A percentile compares a stretch with the other conserved stretches of the same genome.
Evolutionary conservation across 129 eudicot species (phyloP).

Genomic region (Mikania micrantha): DNA sequence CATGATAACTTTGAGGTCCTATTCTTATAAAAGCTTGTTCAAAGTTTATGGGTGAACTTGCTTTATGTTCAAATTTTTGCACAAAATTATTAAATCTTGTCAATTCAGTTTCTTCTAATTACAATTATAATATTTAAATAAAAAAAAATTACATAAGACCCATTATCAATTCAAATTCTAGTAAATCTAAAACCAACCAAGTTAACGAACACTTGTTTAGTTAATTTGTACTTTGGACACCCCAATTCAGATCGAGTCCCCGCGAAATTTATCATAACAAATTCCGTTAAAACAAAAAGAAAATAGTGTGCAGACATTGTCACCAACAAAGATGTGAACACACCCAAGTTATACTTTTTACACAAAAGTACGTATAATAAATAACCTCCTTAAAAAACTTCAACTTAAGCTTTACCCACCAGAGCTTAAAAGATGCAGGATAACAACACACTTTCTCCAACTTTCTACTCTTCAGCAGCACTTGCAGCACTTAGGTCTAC

Average conservation of each 20-base stretch:
- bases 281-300: background rate
- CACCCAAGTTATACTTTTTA: constrained; percentile 20
- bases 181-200: too few species aligned
- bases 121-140: too few species aligned
- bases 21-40: too few species aligned
- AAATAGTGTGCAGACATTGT: background rate
- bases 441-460: constrained; percentile 8
- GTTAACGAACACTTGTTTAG: too few species aligned
- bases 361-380: constrained; percentile 21
- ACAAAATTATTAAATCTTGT: too few species aligned
- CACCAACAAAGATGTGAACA: constrained; percentile 7
- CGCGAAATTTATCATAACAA: background rate
- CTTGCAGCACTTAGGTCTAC: constrained; percentile 95
- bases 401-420: constrained; percentile 18
- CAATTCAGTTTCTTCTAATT: too few species aligned
- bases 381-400: constrained; percentile 17
- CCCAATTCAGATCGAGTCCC: background rate
- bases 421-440: background rate
- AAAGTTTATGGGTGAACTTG: too few species aligned
- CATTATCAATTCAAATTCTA: too few species aligned
- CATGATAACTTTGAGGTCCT: too few species aligned
- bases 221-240: too few species aligned
- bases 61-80: too few species aligned
- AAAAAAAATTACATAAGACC: too few species aligned
- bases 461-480: constrained; percentile 89